phyloP scores from a whole-genome alignment of 768 basidiomycete genomes.

The Hericium erinaceus region DNA sequence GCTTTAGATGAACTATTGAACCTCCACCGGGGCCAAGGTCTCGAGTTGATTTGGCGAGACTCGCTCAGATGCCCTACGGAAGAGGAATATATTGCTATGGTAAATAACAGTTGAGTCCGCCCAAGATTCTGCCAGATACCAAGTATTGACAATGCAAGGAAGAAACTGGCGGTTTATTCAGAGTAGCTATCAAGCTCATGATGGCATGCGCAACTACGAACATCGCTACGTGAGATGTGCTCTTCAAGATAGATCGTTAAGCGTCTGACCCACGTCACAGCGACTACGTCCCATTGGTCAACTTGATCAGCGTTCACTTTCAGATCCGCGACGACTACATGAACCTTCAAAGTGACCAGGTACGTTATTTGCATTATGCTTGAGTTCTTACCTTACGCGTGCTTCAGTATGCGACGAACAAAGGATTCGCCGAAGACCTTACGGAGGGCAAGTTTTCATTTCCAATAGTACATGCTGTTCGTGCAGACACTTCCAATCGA shows the following conservation, averaged over 20 bases:
- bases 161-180: constrained; percentile 94
- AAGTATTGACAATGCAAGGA: background rate
- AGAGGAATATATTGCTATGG: constrained; percentile 92
- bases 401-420: constrained; percentile 68
- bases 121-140: background rate
- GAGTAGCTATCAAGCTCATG: constrained; percentile 92
- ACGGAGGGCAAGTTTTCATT: constrained; percentile 98
- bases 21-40: constrained; percentile 89
- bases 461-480: constrained; percentile 85
- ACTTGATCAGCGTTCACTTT: constrained; percentile 89
- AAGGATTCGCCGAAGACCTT: constrained; percentile 88
- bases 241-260: background rate
- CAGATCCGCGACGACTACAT: constrained; percentile 97
- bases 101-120: constrained; percentile 70
- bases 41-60: constrained; percentile 93
- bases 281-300: constrained; percentile 87
- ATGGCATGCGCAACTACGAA: constrained; percentile 78
- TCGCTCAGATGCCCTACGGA: constrained; percentile 86
- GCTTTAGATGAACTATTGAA: constrained; percentile 18
- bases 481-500: constrained; percentile 64
- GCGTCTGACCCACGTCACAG: constrained; percentile 28
- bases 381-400: background rate
- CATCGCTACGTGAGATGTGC: constrained; percentile 38
- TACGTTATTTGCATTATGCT: constrained; percentile 21
- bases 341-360: constrained; percentile 85